Evolutionary conservation across 192 early-diverging fungal species (phyloP).

Genomic region (Phlyctochytrium bullatum): DNA sequence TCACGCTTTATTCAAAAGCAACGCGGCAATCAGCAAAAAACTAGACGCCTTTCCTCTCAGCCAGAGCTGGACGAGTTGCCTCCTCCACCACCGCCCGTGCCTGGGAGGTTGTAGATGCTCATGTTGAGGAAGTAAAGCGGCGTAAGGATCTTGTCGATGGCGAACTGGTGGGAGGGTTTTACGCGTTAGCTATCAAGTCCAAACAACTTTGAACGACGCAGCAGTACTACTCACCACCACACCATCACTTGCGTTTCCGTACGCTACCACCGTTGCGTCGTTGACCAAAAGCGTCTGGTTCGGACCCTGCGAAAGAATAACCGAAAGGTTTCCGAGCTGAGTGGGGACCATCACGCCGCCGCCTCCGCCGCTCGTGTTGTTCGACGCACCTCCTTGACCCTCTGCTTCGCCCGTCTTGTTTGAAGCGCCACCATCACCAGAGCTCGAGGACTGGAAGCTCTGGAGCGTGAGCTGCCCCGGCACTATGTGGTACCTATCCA

Average conservation of each 20-base stretch:
- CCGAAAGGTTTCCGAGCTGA: background rate
- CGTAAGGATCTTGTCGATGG: constrained; percentile 3
- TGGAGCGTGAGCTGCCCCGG: background rate
- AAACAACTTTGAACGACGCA: too few relatives aligned
- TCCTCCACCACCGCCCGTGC: background rate
- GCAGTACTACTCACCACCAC: background rate
- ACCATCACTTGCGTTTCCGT: background rate
- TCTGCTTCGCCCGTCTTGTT: too few relatives aligned
- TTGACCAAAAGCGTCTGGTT: background rate
- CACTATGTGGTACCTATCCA: background rate
- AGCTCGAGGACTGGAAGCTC: too few relatives aligned
- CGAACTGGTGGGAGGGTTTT: background rate
- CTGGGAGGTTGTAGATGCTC: constrained; percentile 1
- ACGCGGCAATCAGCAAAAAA: too few relatives aligned
- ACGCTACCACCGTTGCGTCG: background rate
- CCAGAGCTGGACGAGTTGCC: too few relatives aligned
- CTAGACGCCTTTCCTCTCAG: too few relatives aligned
- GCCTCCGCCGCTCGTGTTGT: too few relatives aligned
- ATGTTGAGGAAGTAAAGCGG: constrained; percentile 4
- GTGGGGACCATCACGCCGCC: background rate
- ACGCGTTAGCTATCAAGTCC: too few relatives aligned
- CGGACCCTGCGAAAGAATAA: background rate
- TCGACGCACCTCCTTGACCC: too few relatives aligned
- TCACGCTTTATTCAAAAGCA: too few relatives aligned
- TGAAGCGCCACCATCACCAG: too few relatives aligned